Evolutionary conservation across 768 basidiomycete genomes (phyloP), one percentile per base, ranked within the genome.

Genomic region (Podaxis sp.): DNA sequence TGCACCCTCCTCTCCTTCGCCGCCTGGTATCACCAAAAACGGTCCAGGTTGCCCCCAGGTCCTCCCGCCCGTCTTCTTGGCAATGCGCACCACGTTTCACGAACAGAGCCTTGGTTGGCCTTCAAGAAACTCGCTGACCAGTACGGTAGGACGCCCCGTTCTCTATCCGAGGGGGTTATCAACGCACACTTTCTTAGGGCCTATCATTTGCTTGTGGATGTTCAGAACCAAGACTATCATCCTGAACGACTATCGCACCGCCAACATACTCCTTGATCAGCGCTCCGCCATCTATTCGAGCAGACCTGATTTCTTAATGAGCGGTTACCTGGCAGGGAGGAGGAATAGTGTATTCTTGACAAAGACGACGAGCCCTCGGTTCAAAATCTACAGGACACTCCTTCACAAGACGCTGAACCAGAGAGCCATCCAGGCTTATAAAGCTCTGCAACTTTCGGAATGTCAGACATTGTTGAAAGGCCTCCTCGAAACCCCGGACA

Each of bases 271-370:
- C 12, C 74, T 86, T 38, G 82, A 83, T 52, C 69, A 72, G 36
- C 78, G 82, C 11, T 79, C 81, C 8, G 68, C 67, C 12, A 77
- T 82, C 50, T 84, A 85, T 65, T 83, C 83, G 4, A 82, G 82
- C 64, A 72, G 83, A 36, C 82, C 82, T 0, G 63, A 66, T 0
- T 36, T 49, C 4, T 73, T 70, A 71, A 74, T 79, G 73, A 51
- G 63, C 29, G 66, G 69, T 15, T 72, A 73, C 5, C 64, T 80
- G 11, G 72, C 72, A 1, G 72, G 72, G 7, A 68, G 75, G 17
- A 67, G 69, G 37, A 46, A 62, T 33, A 65, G 68, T 11, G 73
- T 78, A 2, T 77, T 80, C 66, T 63, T 61, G 37, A 72, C 75
- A 7, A 71, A 71, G 4, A 71, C 68, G 11, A 36, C 63, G 22